A percentile compares a stretch with the other conserved stretches of the same genome.
phyloP scores from a whole-genome alignment of 2,329 filamentous ascomycete species.

The Pseudogymnoascus sp. region DNA sequence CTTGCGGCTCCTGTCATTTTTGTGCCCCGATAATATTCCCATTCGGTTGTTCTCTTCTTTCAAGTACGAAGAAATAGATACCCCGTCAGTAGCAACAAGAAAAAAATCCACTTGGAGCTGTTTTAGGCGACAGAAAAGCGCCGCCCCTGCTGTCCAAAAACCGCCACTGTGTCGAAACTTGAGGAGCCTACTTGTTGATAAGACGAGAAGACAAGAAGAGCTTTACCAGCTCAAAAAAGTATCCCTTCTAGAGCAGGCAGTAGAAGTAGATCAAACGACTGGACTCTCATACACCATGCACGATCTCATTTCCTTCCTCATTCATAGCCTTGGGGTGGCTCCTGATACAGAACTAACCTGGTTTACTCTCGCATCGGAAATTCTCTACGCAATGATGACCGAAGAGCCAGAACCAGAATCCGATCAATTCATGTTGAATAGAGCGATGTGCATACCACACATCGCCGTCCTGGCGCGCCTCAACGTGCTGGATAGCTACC shows the following conservation, averaged over 20 bases:
- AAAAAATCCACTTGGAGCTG: not conserved
- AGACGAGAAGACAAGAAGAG: not conserved
- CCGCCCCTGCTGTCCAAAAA: not conserved
- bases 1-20: not conserved
- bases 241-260: not conserved
- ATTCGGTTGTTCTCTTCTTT: not conserved
- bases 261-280: not conserved
- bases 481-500: not conserved
- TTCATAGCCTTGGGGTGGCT: not conserved
- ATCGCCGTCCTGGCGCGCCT: not conserved
- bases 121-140: not conserved
- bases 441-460: not conserved
- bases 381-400: not conserved
- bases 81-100: not conserved
- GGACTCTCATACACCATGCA: not conserved
- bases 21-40: not conserved
- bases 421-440: not conserved
- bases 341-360: not conserved
- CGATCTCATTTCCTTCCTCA: not conserved
- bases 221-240: not conserved
- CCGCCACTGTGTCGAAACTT: not conserved
- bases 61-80: not conserved
- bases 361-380: not conserved
- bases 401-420: not conserved
- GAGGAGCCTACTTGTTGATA: not conserved